Evolutionary conservation across 2,329 filamentous ascomycete species (phyloP), one percentile per base, ranked within the genome.

Genomic region (Alternaria sp.): DNA sequence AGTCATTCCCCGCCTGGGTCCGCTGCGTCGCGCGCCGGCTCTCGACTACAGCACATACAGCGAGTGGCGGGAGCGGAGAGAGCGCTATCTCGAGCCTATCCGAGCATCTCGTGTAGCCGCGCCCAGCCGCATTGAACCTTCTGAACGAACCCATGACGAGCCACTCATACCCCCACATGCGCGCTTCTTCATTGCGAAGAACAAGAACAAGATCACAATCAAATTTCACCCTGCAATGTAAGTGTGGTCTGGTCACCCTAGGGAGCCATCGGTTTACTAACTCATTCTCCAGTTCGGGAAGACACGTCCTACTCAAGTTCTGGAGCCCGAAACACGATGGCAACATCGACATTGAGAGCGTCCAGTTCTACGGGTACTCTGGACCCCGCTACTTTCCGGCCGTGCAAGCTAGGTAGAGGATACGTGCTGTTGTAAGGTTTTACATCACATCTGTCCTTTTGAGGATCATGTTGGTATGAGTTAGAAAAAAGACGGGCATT

Each of bases 271-370:
- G 11, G 19, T n/a, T 11, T 21, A 10, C 32, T 68, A 47, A 69
- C 52, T 3, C 12, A 15, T 10, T 6, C 32, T 28, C 44, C 45
- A 88, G 86, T 9, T 93, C 92, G 11, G 92, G 92, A 6, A 88
- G 92, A 60, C 96, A 91, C 77, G 91, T 98, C 56, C 81, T 97
- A 45, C 84, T 98, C 67, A 97, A 97, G 83, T 88, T 97, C 78
- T 97, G 93, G 92, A 93, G 90, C 72, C 91, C 91, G 2, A 87
- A 88, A 62, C 86, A 88, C 25, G 88, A 90, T 51, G 85, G 87
- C 5, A 97, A 96, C 73, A 96, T 97, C 67, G 93, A 97, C 75
- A 93, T 98, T 43, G 91, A 97, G 78, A 93, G 90, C 49, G 90
- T 97, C 23, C 87, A 93, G 61, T 91, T 90, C 2, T 90, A 91